Evolutionary conservation across 192 early-diverging fungal species (phyloP), one percentile per base, ranked within the genome.

Genomic region (Umbelopsis sp.): DNA sequence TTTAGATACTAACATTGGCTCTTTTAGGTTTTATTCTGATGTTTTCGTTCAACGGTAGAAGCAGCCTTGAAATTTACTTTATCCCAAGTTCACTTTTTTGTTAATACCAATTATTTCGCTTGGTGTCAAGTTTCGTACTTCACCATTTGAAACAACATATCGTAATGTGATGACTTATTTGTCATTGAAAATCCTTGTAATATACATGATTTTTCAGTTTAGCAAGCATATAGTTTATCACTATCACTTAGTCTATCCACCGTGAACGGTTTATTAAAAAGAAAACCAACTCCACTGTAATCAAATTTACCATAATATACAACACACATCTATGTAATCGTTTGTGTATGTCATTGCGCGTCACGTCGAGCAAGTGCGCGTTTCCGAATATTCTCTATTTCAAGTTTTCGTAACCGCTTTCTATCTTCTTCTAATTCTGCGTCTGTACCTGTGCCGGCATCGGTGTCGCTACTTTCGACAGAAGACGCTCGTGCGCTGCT

Each of bases 351-450:
- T 62, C 17, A 62, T 14, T 49, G 47, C 20, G 47, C 47, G n/a
- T 32, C 26, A 20, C 56, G 25, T 62, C 56, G 24, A 20, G 56
- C 56, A 29, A 62, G 56, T 32, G 56, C 56, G 17, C 56, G 56
- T 32, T 62, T 32, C 12, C 56, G 26, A 14, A 62, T 62, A 8
- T 62, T n/a, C 14, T 62, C 56, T 36, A 62, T 62, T 34, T 62
- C 56, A 62, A 62, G 56, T 32, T 62, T 62, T 22, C 56, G 56
- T 20, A 62, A 32, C 17, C 56, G 26, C 56, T 32, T 62, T 29
- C 56, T 29, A 62, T 62, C 56, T 62, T 62, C 56, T 32, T 62
- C 56, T 36, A 62, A 12, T 17, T 62, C 56, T 20, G 56, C 56
- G n/a, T 62, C 56, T 7, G 56, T 62, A 4, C 56, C 54, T 20